Evolutionary conservation across 2,329 filamentous ascomycete species (phyloP), one percentile per base, ranked within the genome.

Genomic region (Trichoderma sp.): DNA sequence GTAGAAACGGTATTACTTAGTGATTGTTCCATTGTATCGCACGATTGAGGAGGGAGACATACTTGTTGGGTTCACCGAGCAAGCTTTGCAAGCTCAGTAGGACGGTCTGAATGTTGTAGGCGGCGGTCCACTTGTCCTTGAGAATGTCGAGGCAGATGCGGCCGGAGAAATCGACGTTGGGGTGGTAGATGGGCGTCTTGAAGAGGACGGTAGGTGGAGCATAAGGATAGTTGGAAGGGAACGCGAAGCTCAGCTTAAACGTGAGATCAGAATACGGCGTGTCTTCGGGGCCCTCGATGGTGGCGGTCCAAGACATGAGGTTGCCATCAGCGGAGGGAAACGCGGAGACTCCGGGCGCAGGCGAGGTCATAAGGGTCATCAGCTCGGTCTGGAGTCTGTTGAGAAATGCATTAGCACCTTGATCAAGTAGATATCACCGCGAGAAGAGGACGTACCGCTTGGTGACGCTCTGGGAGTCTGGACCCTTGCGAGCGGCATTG

Each of bases 141-240:
- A 99, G 86, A 74, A 99, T 99, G 78, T 99, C 96, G 71, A 99
- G 86, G 80, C 96, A 99, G 81, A 99, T 99, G 68, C 96, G 89
- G 52, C 96, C 96, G 4, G 92, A 94, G 83, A 99, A 97, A 83
- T 99, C 96, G 75, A 99, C 93, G 76, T 99, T 99, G 66, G 96
- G 96, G 81, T 99, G 96, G 85, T 98, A 99, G 82, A 99, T 97
- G 47, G 96, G 96, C 7, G 96, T 99, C 85, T 94, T 97, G 89
- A 97, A 99, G 70, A 97, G 87, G 21, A 99, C 96, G 2, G 91
- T 93, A 0, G 96, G 96, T 27, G 96, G 89, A 1, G 91, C 88
- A 80, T 97, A 97, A 11, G 96, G 96, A 79, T 99, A 99, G 83
- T 95, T 97, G 75, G 88, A 85, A 10, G 95, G 94, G 82, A 98